Conservation (phyloP, 495 filamentous ascomycete species). For the Aspergillus panamensis region DNA sequence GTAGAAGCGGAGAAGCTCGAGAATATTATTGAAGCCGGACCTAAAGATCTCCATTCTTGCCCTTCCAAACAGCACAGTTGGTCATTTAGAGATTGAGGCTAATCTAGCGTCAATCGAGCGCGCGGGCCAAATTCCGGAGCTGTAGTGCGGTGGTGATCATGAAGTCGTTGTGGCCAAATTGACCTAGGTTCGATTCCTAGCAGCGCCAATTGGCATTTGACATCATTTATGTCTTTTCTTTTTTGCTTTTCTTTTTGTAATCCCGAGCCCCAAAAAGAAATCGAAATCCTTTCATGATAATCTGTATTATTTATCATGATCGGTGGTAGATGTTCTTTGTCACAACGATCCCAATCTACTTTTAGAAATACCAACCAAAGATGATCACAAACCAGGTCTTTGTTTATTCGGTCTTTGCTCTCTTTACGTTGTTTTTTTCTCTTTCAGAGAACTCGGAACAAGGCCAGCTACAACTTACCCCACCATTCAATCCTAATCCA, state of each 20-base stretch:
- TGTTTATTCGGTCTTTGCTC: not conserved
- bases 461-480: not conserved
- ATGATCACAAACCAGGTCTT: not conserved
- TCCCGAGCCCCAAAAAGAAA: not conserved
- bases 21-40: not conserved
- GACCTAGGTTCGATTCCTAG: constrained; percentile 46
- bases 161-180: constrained; percentile 34
- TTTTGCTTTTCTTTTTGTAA: not conserved
- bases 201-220: constrained; percentile 29
- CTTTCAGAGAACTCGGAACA: not conserved
- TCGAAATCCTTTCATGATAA: not conserved
- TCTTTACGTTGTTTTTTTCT: not conserved
- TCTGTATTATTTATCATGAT: not conserved
- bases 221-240: constrained; percentile 10
- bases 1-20: constrained; percentile 1
- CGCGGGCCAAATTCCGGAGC: constrained; percentile 19
- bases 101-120: not conserved
- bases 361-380: not conserved
- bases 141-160: constrained; percentile 32
- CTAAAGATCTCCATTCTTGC: not conserved
- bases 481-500: constrained; percentile 1
- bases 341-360: too few species aligned
- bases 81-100: not conserved
- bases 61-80: too few species aligned
- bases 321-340: not conserved